Percentiles rank a stretch among this genome's conserved stretches.
These are phyloP conservation scores for Penicillium waksmanii DNA, from an alignment of 495 filamentous ascomycete species.

Conservation along the genomic window DNA sequence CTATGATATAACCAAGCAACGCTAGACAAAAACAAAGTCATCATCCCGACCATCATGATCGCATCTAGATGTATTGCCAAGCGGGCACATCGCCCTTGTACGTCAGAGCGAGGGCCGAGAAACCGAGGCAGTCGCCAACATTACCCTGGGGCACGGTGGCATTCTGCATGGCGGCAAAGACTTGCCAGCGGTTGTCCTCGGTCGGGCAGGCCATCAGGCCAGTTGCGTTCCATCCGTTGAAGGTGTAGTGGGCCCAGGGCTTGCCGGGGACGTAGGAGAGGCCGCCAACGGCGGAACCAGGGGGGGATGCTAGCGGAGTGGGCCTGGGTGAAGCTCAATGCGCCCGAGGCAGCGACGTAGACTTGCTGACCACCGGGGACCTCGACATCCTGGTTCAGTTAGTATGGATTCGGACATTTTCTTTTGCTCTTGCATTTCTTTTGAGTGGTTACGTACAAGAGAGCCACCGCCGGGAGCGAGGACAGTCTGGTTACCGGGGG, in stretches of 20 bases:
- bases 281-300: slow-evolving; percentile 49
- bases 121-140: slow-evolving; percentile 45
- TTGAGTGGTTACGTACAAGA: slow-evolving; percentile 31
- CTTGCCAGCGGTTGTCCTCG: slow-evolving; percentile 44
- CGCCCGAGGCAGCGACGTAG: slow-evolving; percentile 61
- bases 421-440: background rate
- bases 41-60: background rate
- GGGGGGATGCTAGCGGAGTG: slow-evolving; percentile 61
- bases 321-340: slow-evolving; percentile 61
- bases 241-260: slow-evolving; percentile 34
- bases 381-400: slow-evolving; percentile 40
- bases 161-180: slow-evolving; percentile 44
- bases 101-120: slow-evolving; percentile 37
- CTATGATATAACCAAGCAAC: slow-evolving; percentile 4
- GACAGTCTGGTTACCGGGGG: slow-evolving; percentile 46
- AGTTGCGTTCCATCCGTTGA: slow-evolving; percentile 34
- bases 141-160: slow-evolving; percentile 44
- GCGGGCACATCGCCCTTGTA: slow-evolving; percentile 34
- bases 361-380: slow-evolving; percentile 70
- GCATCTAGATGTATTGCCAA: slow-evolving; percentile 47
- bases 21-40: slow-evolving; percentile 7
- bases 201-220: slow-evolving; percentile 53
- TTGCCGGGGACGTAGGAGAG: slow-evolving; percentile 41
- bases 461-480: slow-evolving; percentile 40
- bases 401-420: background rate